A percentile compares a stretch with the other conserved stretches of the same genome.
Conservation (phyloP, 2,329 filamentous ascomycete species). For the Epichloe scottii region DNA sequence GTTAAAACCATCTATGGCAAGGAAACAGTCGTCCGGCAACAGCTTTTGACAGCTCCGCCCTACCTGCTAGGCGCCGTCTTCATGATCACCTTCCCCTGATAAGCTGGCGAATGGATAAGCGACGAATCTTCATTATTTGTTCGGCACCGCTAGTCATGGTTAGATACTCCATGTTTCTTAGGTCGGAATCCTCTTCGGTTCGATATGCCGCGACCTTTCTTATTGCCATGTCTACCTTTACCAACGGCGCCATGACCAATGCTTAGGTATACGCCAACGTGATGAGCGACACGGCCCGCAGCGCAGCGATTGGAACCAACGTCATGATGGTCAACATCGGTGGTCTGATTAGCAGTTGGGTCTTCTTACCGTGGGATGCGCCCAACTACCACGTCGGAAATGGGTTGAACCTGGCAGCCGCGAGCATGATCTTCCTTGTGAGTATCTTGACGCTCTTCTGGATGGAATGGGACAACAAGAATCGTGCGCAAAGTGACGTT, state of each 20-base stretch:
- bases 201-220: conserved; percentile 62
- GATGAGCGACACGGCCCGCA: conserved; percentile 56
- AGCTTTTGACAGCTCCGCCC: conserved; percentile 58
- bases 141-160: conserved; percentile 52
- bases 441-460: conserved; percentile 38
- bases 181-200: conserved; percentile 34
- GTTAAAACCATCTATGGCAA: conserved; percentile 54
- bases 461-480: conserved; percentile 50
- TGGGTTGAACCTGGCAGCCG: conserved; percentile 53
- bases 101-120: conserved; percentile 46
- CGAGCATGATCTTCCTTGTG: conserved; percentile 36
- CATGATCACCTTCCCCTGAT: conserved; percentile 46
- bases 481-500: conserved; percentile 14
- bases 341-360: conserved; percentile 54
- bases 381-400: conserved; percentile 61
- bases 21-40: conserved; percentile 43
- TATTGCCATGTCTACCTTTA: conserved; percentile 51
- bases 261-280: conserved; percentile 59
- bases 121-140: conserved; percentile 48
- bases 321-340: conserved; percentile 65
- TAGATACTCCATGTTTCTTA: conserved; percentile 61
- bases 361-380: conserved; percentile 47
- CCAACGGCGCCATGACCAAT: conserved; percentile 51
- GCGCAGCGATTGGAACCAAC: conserved; percentile 51
- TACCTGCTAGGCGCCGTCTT: conserved; percentile 59